Percentiles rank a stretch among this genome's conserved stretches.
Conservation (phyloP, 2,329 filamentous ascomycete species). For the Aspergillus luchuensis region DNA sequence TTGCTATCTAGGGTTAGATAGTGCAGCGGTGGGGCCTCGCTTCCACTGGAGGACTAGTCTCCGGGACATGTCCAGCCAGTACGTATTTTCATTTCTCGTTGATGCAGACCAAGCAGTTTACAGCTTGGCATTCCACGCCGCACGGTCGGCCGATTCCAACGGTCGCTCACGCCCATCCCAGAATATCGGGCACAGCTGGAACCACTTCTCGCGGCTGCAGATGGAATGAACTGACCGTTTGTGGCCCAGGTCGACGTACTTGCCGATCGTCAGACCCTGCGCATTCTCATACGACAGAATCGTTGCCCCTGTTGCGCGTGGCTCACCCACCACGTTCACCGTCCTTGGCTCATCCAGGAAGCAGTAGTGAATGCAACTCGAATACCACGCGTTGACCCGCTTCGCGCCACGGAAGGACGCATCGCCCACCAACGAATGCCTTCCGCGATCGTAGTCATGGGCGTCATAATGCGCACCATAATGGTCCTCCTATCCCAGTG, state of each 20-base stretch:
- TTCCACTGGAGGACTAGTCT: neutral
- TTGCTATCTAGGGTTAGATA: neutral
- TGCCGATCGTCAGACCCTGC: conserved; percentile 71
- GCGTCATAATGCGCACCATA: conserved; percentile 61
- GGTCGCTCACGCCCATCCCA: conserved; percentile 52
- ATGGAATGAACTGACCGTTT: conserved; percentile 70
- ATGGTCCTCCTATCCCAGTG: conserved; percentile 56
- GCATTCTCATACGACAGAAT: conserved; percentile 74
- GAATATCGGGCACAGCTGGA: conserved; percentile 58
- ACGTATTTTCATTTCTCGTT: too few species aligned
- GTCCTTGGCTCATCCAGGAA: conserved; percentile 62
- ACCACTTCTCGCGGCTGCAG: conserved; percentile 68
- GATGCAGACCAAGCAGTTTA: conserved; percentile 21
- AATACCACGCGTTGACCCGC: conserved; percentile 61
- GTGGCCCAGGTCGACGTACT: conserved; percentile 71
- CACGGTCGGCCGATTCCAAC: conserved; percentile 48
- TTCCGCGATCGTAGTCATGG: conserved; percentile 59
- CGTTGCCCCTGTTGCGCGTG: conserved; percentile 68
- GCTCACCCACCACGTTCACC: conserved; percentile 61
- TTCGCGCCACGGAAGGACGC: conserved; percentile 56
- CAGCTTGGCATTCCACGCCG: conserved; percentile 51
- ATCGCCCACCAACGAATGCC: conserved; percentile 63
- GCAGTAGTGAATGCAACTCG: conserved; percentile 60
- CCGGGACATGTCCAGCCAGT: neutral
- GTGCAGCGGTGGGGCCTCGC: neutral